A percentile compares a stretch with the other conserved stretches of the same genome.
These are phyloP conservation scores for Pythium plurisporium DNA, from an alignment of 352 stramenopile species.

Conservation along the genomic window DNA sequence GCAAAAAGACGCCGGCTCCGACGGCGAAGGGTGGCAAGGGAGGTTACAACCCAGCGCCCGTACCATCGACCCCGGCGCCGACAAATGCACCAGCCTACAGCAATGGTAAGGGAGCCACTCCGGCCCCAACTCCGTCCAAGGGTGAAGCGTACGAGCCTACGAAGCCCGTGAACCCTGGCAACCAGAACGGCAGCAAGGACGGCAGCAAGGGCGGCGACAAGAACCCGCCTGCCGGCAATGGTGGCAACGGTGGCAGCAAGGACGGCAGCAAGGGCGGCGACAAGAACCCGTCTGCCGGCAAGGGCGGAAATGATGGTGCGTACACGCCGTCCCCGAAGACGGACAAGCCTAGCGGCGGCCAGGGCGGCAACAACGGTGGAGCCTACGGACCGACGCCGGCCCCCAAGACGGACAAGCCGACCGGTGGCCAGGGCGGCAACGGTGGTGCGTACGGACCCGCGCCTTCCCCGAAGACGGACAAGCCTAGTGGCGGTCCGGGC, in stretches of 20 bases:
- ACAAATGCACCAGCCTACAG: too few relatives aligned
- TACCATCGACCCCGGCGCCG: too few relatives aligned
- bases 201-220: neutral
- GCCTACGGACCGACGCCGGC: neutral
- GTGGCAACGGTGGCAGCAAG: neutral
- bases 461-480: neutral
- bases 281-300: neutral
- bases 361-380: too few relatives aligned
- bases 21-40: neutral
- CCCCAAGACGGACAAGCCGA: neutral
- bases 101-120: neutral
- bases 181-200: neutral
- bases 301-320: neutral
- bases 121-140: neutral
- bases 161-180: neutral
- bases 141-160: neutral
- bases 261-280: neutral
- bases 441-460: neutral
- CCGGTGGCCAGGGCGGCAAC: neutral
- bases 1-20: constrained; percentile 3
- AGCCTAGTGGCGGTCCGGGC: too few relatives aligned
- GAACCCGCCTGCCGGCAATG: neutral
- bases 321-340: too few relatives aligned
- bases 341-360: too few relatives aligned
- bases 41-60: too few relatives aligned